Conservation (phyloP, 345 rosid species). For the Gossypium bickii region DNA sequence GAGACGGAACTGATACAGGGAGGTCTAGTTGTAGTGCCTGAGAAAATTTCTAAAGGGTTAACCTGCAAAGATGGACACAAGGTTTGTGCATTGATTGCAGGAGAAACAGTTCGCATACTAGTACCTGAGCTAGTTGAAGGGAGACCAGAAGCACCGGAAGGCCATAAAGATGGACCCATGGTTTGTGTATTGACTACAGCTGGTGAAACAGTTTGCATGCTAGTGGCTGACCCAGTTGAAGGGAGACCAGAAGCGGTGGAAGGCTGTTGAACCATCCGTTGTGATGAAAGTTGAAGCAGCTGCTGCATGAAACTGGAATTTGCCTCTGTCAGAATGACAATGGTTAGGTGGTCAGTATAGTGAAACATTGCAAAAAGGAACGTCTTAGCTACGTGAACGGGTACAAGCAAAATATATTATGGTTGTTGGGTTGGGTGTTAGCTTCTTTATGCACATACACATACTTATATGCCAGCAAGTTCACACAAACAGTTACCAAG, state of each 20-base stretch:
- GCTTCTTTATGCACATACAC: not conserved
- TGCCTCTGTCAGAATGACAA: not conserved
- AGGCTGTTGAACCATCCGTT: slow-evolving; percentile 9
- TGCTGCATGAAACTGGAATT: not conserved
- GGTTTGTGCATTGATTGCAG: too few relatives aligned
- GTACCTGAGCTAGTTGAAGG: too few relatives aligned
- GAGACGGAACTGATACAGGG: slow-evolving; percentile 27
- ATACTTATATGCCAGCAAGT: too few relatives aligned
- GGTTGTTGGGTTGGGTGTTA: not conserved
- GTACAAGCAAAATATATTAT: not conserved
- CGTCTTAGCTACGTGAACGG: not conserved
- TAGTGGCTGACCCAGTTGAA: slow-evolving; percentile 17
- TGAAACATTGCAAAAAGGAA: not conserved
- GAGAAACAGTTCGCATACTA: too few relatives aligned
- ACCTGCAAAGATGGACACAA: not conserved
- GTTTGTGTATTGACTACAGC: slow-evolving; percentile 16
- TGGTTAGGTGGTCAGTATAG: not conserved
- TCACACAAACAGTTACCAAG: not conserved
- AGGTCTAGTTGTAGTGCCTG: slow-evolving; percentile 27
- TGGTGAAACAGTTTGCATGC: slow-evolving; percentile 11
- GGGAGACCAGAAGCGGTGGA: slow-evolving; percentile 20
- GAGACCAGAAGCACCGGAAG: too few relatives aligned
- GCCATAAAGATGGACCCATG: slow-evolving; percentile 20
- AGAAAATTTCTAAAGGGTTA: slow-evolving; percentile 15
- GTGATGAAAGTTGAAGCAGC: not conserved